Percentiles rank a stretch among this genome's conserved stretches.
phyloP scores from a whole-genome alignment of 148 eudicot genomes.

The Fagopyrum tataricum region DNA sequence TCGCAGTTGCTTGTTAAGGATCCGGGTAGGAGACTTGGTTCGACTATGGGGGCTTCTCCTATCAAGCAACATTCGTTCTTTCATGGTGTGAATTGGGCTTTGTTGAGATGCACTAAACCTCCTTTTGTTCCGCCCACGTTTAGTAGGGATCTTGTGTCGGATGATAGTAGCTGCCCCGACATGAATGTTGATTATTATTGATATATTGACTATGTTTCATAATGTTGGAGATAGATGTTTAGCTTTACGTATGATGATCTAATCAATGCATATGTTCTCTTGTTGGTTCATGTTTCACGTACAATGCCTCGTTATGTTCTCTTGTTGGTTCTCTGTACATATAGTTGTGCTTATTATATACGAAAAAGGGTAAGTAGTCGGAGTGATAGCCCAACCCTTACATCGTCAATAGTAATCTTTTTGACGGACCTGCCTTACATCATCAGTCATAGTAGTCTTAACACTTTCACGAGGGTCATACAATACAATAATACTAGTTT shows the following conservation, averaged over 20 bases:
- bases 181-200: constrained; percentile 78
- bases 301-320: neutral
- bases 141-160: constrained; percentile 34
- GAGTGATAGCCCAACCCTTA: no score
- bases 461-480: no score
- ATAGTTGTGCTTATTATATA: no score
- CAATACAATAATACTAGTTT: no score
- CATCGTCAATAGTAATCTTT: no score
- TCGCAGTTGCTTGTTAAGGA: constrained; percentile 68
- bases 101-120: constrained; percentile 68
- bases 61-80: constrained; percentile 77
- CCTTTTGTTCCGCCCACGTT: constrained; percentile 66
- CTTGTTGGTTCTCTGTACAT: no score
- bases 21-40: constrained; percentile 66
- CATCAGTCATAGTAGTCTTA: no score
- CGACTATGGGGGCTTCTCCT: constrained; percentile 66
- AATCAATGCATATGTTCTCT: neutral
- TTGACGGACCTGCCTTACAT: no score
- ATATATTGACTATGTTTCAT: neutral
- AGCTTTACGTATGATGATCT: neutral
- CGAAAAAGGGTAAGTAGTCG: no score
- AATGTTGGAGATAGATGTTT: neutral
- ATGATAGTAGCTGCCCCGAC: constrained; percentile 64
- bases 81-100: constrained; percentile 89
- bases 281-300: neutral